Evolutionary conservation across 768 basidiomycete genomes (phyloP), one percentile per base, ranked within the genome.

Genomic region (Leccinellum albellum): DNA sequence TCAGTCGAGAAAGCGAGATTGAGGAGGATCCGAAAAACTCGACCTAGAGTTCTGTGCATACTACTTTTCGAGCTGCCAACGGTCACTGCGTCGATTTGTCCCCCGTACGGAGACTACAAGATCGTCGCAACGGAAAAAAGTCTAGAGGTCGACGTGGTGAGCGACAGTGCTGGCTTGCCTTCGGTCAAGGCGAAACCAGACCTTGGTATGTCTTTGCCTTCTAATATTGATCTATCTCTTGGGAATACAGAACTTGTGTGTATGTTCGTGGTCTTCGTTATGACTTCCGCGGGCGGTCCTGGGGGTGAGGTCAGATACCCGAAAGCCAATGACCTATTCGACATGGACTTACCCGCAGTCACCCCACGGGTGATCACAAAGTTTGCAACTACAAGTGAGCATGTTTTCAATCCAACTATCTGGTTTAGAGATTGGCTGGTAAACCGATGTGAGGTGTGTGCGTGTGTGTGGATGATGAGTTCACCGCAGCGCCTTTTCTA

Each of bases 61-160:
- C 10, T 37, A n/a, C 49, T 50, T 49, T 8, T 21, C 33, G 24
- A 55, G 32, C n/a, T 32, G 33, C 33, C 35, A 42, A 33, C 15
- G 21, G 23, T 21, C 8, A 51, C 32, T 28, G 42, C 37, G 45
- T 64, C 49, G 60, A 57, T n/a, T 58, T 64, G 64, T 48, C 47
- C 4, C n/a, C 61, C 61, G 54, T 53, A 61, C 49, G 51, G 47
- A 23, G 58, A 63, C 42, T 15, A 28, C 6, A 46, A 44, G 53
- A 46, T 42, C 51, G 28, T 40, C 24, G 47, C 21, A 53, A 53
- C n/a, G 7, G 44, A 37, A 14, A 37, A 37, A 37, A 55, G n/a
- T 20, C 64, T 62, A 35, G 5, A 6, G 26, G 20, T 40, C 14
- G 28, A 10, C 23, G 24, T 26, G 40, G 9, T 61, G 49, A 61